These are phyloP conservation scores for Yamadazyma blattariae DNA, from an alignment of 1,139 yeast species.

Conservation along the genomic window DNA sequence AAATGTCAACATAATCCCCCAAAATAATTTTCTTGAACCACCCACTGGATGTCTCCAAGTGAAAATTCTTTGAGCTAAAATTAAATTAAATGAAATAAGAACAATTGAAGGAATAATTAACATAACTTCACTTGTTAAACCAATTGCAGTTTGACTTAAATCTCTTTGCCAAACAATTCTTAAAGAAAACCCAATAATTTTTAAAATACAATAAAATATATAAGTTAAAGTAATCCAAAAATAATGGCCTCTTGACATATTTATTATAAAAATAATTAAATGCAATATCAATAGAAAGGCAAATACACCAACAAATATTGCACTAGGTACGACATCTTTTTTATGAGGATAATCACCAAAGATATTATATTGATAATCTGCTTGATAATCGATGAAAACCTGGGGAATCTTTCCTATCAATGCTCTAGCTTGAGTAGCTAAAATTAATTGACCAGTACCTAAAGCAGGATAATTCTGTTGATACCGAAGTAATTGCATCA, in stretches of 20 bases:
- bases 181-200: constrained; percentile 30
- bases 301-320: constrained; percentile 32
- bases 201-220: constrained; percentile 29
- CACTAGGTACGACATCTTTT: constrained; percentile 31
- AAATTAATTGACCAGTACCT: constrained; percentile 16
- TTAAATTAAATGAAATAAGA: constrained; percentile 57
- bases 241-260: constrained; percentile 36
- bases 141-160: constrained; percentile 38
- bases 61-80: constrained; percentile 73
- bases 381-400: constrained; percentile 13
- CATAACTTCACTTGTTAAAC: constrained; percentile 61
- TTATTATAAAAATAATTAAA: constrained; percentile 25
- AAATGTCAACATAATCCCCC: constrained; percentile 49
- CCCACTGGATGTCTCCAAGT: constrained; percentile 84
- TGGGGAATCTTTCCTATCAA: constrained; percentile 14
- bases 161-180: constrained; percentile 33
- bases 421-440: constrained; percentile 14
- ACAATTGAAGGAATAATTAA: constrained; percentile 55
- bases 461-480: constrained; percentile 19
- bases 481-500: constrained; percentile 28
- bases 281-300: constrained; percentile 27
- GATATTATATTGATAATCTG: constrained; percentile 17
- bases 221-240: constrained; percentile 36
- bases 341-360: constrained; percentile 37
- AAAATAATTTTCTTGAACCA: constrained; percentile 56